These are phyloP conservation scores for Trypanosoma rangeli DNA, from an alignment of 208 protist species.

Conservation along the genomic window DNA sequence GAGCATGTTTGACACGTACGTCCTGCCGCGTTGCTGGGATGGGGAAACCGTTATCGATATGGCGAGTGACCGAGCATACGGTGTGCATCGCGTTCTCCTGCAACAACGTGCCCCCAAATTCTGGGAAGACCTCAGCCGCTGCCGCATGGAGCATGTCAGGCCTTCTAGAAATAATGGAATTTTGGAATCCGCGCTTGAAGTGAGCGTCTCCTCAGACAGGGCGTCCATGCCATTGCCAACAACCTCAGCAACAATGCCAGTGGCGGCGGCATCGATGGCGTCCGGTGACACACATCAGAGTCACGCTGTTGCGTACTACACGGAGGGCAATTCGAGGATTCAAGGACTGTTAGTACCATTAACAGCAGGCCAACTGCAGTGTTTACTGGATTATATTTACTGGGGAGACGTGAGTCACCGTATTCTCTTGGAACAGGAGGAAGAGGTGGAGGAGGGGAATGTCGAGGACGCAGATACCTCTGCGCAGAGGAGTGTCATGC, in stretches of 20 bases:
- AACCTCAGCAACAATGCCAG: not conserved
- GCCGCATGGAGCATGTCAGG: constrained; percentile 39
- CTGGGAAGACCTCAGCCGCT: constrained; percentile 47
- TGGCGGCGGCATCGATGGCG: not conserved
- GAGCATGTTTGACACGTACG: constrained; percentile 44
- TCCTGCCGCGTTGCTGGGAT: constrained; percentile 41
- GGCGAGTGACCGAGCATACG: constrained; percentile 24
- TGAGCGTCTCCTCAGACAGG: not conserved
- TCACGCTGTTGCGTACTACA: constrained; percentile 65
- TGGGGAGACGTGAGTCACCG: constrained; percentile 60
- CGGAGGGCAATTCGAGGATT: constrained; percentile 63
- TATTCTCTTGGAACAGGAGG: constrained; percentile 52
- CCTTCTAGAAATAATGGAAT: not conserved
- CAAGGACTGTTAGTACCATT: constrained; percentile 54
- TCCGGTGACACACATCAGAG: constrained; percentile 19
- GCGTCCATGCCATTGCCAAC: not conserved
- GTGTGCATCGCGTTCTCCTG: constrained; percentile 66
- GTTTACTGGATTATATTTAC: constrained; percentile 67
- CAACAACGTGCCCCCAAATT: constrained; percentile 73
- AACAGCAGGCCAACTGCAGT: constrained; percentile 51
- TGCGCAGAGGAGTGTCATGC: constrained; percentile 6
- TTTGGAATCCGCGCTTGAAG: not conserved
- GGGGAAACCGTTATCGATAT: constrained; percentile 21
- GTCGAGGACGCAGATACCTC: constrained; percentile 17
- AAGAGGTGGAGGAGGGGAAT: constrained; percentile 45